phyloP scores from a whole-genome alignment of 192 early-diverging fungal genomes.

The Backusella westeae region DNA sequence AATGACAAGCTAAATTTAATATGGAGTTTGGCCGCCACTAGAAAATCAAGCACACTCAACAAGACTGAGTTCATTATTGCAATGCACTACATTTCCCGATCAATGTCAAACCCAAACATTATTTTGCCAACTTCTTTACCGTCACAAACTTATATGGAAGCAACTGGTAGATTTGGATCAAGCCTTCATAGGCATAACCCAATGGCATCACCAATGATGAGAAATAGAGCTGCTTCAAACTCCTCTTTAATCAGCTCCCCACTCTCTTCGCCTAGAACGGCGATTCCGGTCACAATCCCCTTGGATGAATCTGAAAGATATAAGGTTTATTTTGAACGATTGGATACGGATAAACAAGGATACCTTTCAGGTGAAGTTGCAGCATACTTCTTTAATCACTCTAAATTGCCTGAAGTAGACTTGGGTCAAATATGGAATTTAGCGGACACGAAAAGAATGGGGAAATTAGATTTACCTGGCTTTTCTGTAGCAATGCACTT shows the following conservation, averaged over 20 bases:
- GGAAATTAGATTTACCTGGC: constrained; percentile 61
- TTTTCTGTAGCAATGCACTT: constrained; percentile 83
- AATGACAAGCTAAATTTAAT: constrained; percentile 72
- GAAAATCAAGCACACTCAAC: constrained; percentile 64
- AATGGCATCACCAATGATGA: constrained; percentile 17
- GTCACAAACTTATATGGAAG: constrained; percentile 48
- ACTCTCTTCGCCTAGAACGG: background rate
- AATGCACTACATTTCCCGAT: constrained; percentile 80
- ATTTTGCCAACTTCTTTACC: constrained; percentile 70
- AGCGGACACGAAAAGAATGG: constrained; percentile 57
- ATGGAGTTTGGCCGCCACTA: constrained; percentile 79
- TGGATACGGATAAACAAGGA: constrained; percentile 66
- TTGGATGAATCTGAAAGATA: constrained; percentile 69
- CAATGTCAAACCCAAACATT: constrained; percentile 64
- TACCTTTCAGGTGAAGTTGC: constrained; percentile 54
- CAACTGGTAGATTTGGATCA: constrained; percentile 21
- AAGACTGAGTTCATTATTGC: constrained; percentile 84
- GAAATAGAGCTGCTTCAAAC: constrained; percentile 11
- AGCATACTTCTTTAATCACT: constrained; percentile 39
- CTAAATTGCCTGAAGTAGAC: constrained; percentile 30
- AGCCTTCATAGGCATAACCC: constrained; percentile 24
- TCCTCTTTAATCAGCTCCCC: constrained; percentile 16
- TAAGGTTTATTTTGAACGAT: constrained; percentile 68
- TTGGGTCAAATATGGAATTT: constrained; percentile 54
- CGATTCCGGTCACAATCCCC: constrained; percentile 66